Percentiles rank a stretch among this genome's conserved stretches.
Evolutionary conservation across 2,329 filamentous ascomycete species (phyloP).

Genomic region (Xylariaceae sp.): DNA sequence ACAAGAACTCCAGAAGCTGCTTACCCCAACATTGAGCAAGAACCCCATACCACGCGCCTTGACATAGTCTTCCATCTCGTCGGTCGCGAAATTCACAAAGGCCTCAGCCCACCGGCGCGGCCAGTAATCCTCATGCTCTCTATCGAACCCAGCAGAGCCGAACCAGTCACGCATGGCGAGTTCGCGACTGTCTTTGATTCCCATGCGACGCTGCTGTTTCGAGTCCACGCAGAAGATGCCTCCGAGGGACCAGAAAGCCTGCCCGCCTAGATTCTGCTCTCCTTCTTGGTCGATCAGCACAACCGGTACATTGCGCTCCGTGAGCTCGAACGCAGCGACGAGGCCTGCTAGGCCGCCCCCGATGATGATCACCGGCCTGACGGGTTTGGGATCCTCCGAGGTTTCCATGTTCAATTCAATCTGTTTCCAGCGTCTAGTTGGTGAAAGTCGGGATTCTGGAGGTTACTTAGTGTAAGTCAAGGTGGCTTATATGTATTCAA

Average conservation of each 20-base stretch:
- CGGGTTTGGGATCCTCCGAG: background rate
- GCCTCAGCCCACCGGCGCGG: constrained; percentile 59
- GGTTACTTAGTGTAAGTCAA: too few species aligned
- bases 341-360: constrained; percentile 57
- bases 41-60: constrained; percentile 51
- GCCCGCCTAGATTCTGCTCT: constrained; percentile 52
- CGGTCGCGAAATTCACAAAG: constrained; percentile 58
- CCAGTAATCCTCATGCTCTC: constrained; percentile 53
- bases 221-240: constrained; percentile 59
- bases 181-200: constrained; percentile 54
- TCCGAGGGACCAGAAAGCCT: constrained; percentile 62
- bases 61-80: constrained; percentile 56
- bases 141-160: constrained; percentile 55
- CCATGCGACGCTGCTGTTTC: constrained; percentile 51
- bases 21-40: constrained; percentile 50
- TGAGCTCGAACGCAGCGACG: constrained; percentile 55
- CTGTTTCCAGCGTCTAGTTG: background rate
- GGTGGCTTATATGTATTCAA: background rate
- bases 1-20: too few species aligned
- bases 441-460: too few species aligned
- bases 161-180: constrained; percentile 59
- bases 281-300: constrained; percentile 58
- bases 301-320: constrained; percentile 44
- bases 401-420: constrained; percentile 5
- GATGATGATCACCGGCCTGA: constrained; percentile 49